phyloP scores from a whole-genome alignment of 441 rosid genomes.

The Populus hybrid region DNA sequence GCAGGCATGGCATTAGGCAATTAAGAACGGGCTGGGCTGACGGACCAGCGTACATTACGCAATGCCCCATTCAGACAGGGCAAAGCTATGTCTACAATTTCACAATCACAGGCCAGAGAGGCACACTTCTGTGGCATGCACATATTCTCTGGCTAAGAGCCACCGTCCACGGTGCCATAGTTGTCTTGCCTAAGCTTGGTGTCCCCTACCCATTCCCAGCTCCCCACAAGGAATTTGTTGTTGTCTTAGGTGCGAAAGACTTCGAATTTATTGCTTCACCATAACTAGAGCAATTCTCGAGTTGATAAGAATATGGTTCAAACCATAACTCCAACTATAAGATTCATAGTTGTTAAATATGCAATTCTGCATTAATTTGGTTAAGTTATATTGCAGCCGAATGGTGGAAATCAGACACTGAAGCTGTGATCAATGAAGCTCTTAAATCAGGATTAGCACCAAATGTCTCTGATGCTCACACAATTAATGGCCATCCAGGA shows the following conservation, averaged over 20 bases:
- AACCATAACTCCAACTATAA: too few relatives aligned
- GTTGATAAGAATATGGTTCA: too few relatives aligned
- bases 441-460: too few relatives aligned
- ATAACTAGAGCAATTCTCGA: too few relatives aligned
- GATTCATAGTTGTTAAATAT: too few relatives aligned
- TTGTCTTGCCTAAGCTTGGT: constrained; percentile 75
- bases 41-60: constrained; percentile 54
- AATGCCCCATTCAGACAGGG: constrained; percentile 74
- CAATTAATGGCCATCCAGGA: too few relatives aligned
- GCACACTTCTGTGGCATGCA: constrained; percentile 45
- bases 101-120: constrained; percentile 66
- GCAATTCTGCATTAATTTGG: not conserved
- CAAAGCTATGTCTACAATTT: constrained; percentile 74
- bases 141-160: constrained; percentile 86
- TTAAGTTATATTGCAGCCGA: constrained; percentile 37
- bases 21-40: constrained; percentile 89
- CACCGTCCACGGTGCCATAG: constrained; percentile 74
- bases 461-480: too few relatives aligned
- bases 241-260: constrained; percentile 47
- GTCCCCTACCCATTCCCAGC: constrained; percentile 81
- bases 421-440: too few relatives aligned
- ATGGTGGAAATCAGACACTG: constrained; percentile 33
- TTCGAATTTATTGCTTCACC: too few relatives aligned
- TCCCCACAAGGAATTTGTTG: constrained; percentile 63
- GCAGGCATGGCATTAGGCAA: constrained; percentile 84